phyloP scores from a whole-genome alignment of 2,329 filamentous ascomycete species.

The Neonectria hederae region DNA sequence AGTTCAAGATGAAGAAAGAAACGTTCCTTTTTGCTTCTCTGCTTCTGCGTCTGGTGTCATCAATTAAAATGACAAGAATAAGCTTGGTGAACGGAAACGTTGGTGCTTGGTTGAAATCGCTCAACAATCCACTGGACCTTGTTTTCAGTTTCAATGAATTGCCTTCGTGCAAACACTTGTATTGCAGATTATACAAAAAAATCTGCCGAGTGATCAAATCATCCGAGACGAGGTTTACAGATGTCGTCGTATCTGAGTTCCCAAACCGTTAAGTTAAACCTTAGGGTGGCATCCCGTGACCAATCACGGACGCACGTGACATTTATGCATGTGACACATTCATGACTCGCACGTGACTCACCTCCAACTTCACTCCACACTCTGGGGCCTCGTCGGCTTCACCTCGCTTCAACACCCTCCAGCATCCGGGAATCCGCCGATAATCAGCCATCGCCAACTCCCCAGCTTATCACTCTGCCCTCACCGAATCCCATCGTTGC shows the following conservation, averaged over 20 bases:
- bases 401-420: conserved; percentile 51
- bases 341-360: conserved; percentile 31
- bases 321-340: no score
- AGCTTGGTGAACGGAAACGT: no score
- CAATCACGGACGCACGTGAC: no score
- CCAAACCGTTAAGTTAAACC: not conserved
- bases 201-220: no score
- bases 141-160: no score
- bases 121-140: no score
- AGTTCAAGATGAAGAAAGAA: not conserved
- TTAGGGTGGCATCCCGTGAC: not conserved
- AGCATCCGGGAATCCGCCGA: conserved; percentile 55
- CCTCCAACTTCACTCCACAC: conserved; percentile 11
- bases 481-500: conserved; percentile 26
- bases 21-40: not conserved
- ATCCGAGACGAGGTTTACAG: no score
- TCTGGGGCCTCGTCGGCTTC: conserved; percentile 46
- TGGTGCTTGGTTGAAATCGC: no score
- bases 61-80: no score
- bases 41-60: not conserved
- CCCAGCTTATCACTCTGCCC: conserved; percentile 27
- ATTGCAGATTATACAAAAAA: no score
- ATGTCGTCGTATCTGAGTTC: no score
- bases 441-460: conserved; percentile 53
- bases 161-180: no score